These are phyloP conservation scores for Naganishia vishniacii DNA, from an alignment of 768 basidiomycete species.

Conservation along the genomic window DNA sequence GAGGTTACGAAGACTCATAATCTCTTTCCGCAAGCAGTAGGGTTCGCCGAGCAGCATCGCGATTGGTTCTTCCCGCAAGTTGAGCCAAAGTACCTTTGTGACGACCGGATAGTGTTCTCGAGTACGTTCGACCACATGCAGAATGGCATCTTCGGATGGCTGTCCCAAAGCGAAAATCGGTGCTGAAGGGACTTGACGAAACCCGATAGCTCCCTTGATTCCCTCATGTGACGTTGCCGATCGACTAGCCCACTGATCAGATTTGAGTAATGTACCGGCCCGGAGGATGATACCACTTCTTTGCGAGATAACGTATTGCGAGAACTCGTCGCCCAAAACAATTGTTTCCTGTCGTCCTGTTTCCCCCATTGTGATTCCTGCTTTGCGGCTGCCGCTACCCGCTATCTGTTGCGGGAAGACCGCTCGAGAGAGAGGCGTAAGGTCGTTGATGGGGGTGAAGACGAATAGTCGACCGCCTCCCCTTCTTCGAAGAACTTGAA, in stretches of 20 bases:
- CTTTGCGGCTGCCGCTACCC: conserved; percentile 1
- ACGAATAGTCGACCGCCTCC: conserved; percentile 74
- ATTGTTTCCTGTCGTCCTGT: conserved; percentile 68
- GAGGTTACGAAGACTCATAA: conserved; percentile 85
- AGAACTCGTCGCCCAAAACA: conserved; percentile 90
- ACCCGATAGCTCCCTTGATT: conserved; percentile 90
- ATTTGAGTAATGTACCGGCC: conserved; percentile 81
- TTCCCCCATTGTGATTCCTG: conserved; percentile 55
- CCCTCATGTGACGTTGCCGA: conserved; percentile 49
- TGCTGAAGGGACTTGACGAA: conserved; percentile 72
- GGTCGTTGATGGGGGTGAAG: conserved; percentile 86
- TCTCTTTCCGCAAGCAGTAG: conserved; percentile 76
- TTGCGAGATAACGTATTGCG: conserved; percentile 87
- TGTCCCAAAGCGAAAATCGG: conserved; percentile 90
- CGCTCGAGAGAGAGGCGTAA: conserved; percentile 65
- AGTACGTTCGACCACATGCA: conserved; percentile 65
- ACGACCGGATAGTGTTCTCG: conserved; percentile 59
- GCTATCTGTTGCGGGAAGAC: conserved; percentile 17
- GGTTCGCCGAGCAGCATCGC: conserved; percentile 75
- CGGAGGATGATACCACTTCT: conserved; percentile 90
- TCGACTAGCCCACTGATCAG: conserved; percentile 73
- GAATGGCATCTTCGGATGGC: conserved; percentile 80
- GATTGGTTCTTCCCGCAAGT: conserved; percentile 64
- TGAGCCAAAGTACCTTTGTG: conserved; percentile 75
- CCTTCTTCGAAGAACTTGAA: conserved; percentile 74